Base-by-base conservation (phyloP, 345 rosid genomes). In the Aquilaria malaccensis region DNA sequence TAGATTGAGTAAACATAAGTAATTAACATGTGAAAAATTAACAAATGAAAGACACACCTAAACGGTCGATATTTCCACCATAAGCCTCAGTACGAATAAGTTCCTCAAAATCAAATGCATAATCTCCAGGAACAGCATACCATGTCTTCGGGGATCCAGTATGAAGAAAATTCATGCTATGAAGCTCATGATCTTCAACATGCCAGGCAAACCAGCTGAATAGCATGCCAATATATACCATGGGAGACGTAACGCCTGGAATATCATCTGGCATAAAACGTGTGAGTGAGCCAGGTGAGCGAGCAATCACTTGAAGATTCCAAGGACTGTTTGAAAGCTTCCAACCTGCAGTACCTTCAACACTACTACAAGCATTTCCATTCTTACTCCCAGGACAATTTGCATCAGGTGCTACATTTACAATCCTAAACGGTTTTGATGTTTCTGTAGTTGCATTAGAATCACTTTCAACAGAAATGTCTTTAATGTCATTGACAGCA, bases 161-260 rank as follows among this genome's bases (percentile, higher is more conserved):
- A 73, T 95, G 99, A 70, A 95, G 98, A 77, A 86, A 95, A 72
- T 95, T 95, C 94, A 95, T 78, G 80, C 98, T 91, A 72, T 91
- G 98, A 74, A 95, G 97, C 67, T 95, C 99, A 55, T 95, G 99
- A 81, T 95, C 99, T 76, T 95, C 99, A 70, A 95, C 97, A 67
- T 91, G 99, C 98, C 99, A 95, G 58, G 99, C 99, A 83, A 95
- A 95, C 99, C 99, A 95, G 83, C 98, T 95, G 72, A 88, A 95
- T 77, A 95, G 49, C 99, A 95, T 95, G 50, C 98, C 99, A 47
- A 95, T 83, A 74, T 91, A 95, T 62, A 95, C 74, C 98, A 95
- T 91, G 48, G 99, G 98, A 61, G 97, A 88, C 61, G 99, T 87
- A 54, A 95, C 99, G 65, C 99, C 99, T 6, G 97, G 99, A 60